phyloP scores from a whole-genome alignment of 805 yeast species.

The Candida easanensis region DNA sequence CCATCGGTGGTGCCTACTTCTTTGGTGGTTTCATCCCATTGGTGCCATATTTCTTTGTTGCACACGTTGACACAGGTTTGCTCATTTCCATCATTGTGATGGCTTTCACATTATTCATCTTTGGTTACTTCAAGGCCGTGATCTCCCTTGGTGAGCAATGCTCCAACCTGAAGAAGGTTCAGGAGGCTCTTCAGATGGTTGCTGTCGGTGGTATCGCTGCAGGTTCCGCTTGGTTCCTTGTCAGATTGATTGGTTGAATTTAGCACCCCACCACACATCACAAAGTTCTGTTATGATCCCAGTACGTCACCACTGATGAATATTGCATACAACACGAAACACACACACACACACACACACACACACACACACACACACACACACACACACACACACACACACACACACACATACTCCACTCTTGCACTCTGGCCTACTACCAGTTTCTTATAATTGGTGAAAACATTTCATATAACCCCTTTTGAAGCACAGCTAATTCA shows the following conservation, averaged over 20 bases:
- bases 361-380: neutral
- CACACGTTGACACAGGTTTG: slow-evolving; percentile 74
- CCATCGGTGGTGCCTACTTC: slow-evolving; percentile 87
- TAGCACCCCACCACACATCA: too few species aligned
- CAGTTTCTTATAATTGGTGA: too few species aligned
- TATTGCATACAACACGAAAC: neutral
- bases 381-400: neutral
- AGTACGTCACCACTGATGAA: neutral
- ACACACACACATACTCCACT: neutral
- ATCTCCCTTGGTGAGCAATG: slow-evolving; percentile 81
- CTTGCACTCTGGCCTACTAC: too few species aligned
- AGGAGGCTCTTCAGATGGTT: slow-evolving; percentile 89
- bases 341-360: neutral
- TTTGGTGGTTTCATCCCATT: slow-evolving; percentile 91
- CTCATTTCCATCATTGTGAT: slow-evolving; percentile 72
- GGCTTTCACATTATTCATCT: slow-evolving; percentile 80
- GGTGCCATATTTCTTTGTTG: slow-evolving; percentile 84
- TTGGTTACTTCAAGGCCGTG: slow-evolving; percentile 83
- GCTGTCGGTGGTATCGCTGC: slow-evolving; percentile 97
- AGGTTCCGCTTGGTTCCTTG: slow-evolving; percentile 93
- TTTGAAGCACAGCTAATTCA: too few species aligned
- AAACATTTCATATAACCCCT: too few species aligned
- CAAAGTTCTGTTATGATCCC: neutral
- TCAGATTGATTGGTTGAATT: slow-evolving; percentile 62
- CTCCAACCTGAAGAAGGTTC: slow-evolving; percentile 53